Evolutionary conservation across 2,329 filamentous ascomycete genomes (phyloP), one percentile per base, ranked within the genome.

Genomic region (Neodidymelliopsis sp.): DNA sequence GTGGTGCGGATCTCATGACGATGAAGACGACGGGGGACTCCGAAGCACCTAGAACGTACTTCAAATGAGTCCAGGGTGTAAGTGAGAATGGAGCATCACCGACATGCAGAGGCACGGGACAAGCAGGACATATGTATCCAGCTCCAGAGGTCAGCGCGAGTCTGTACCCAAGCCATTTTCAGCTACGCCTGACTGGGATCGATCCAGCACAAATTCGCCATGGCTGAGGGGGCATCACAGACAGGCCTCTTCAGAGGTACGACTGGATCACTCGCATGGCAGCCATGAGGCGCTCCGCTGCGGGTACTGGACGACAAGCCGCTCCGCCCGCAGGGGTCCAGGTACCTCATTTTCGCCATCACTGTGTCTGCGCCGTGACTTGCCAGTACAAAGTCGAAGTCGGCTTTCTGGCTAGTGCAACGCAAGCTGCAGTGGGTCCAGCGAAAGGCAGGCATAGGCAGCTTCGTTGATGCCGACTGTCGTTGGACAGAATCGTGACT

Each of bases 1-100:
- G 53, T 6, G 70, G 69, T 42, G 67, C 61, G 36, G 62, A 70
- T 48, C 69, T 62, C 69, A 72, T 72, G 38, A 34, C 55, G 59
- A 40, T 20, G 30, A 31, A 43, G 47, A 46, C 31, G 24, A 20
- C 49, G 43, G 30, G 43, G 37, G 13, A 12, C 11, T 22, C 51
- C 43, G 56, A 59, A 60, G 54, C 44, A 54, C 55, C 24, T 30
- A 42, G 11, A 29, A 33, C 49, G 57, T 53, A 55, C 59, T 61
- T 61, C 47, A 58, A 31, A 57, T 46, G 52, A 44, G 35, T 42
- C 46, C 55, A 31, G 49, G 50, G 38, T 55, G 35, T 45, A 52
- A 57, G 44, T 57, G 57, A 61, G 52, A 43, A 54, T 42, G 57
- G 45, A 62, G 63, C 67, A 65, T 68, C 65, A 65, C 57, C 53